These are phyloP conservation scores for Rhodotorula mucilaginosa DNA, from an alignment of 1,284 basidiomycete species.

Conservation along the genomic window DNA sequence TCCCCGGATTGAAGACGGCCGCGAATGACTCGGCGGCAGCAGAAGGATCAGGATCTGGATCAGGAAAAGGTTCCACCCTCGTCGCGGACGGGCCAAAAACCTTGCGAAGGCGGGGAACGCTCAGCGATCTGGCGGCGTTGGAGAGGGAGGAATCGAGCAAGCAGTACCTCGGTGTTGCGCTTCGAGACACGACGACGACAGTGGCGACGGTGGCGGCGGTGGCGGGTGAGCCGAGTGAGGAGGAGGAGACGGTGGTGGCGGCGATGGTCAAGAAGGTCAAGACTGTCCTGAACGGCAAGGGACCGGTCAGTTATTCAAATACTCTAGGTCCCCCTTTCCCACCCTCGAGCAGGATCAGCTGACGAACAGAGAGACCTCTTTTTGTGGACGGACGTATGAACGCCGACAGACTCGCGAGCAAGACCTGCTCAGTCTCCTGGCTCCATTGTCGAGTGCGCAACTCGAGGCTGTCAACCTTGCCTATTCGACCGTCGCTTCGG, in stretches of 20 bases:
- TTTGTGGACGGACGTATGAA: not conserved
- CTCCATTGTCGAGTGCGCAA: conserved; percentile 21
- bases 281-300: conserved; percentile 10
- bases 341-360: too few relatives aligned
- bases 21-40: not conserved
- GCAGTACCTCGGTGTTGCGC: conserved; percentile 29
- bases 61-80: too few relatives aligned
- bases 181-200: not conserved
- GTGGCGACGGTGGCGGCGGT: too few relatives aligned
- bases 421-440: conserved; percentile 5
- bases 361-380: too few relatives aligned
- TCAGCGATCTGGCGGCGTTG: conserved; percentile 23
- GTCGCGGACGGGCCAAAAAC: not conserved
- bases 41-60: not conserved
- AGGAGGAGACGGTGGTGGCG: not conserved
- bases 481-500: conserved; percentile 1
- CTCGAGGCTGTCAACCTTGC: conserved; percentile 26
- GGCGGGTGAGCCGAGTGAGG: conserved; percentile 25
- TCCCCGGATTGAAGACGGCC: not conserved
- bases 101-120: conserved; percentile 13
- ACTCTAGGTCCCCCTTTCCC: not conserved
- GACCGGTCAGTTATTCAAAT: not conserved
- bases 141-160: conserved; percentile 7
- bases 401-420: conserved; percentile 18
- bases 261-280: conserved; percentile 8